A percentile compares a stretch with the other conserved stretches of the same genome.
These are phyloP conservation scores for Neurospora sp. DNA, from an alignment of 2,329 filamentous ascomycete species.

Conservation along the genomic window DNA sequence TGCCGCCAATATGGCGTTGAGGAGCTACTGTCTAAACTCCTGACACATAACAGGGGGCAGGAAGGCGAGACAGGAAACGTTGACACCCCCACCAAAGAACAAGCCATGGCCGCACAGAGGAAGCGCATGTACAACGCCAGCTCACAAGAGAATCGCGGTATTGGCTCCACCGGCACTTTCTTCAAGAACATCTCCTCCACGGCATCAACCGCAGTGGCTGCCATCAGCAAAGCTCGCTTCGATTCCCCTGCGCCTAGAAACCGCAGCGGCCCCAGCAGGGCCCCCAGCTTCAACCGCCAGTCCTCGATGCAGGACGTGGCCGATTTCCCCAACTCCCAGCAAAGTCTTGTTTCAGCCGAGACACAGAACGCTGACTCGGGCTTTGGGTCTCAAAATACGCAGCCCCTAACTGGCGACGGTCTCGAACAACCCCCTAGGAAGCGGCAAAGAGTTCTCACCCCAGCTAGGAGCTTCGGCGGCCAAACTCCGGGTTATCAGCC, in stretches of 20 bases:
- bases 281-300: conserved; percentile 61
- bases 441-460: conserved; percentile 52
- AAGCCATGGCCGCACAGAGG: conserved; percentile 90
- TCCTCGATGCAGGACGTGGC: conserved; percentile 61
- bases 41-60: conserved; percentile 72
- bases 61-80: conserved; percentile 67
- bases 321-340: conserved; percentile 69
- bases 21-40: conserved; percentile 60
- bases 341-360: conserved; percentile 63
- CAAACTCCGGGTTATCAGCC: conserved; percentile 26
- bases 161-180: conserved; percentile 70
- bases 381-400: conserved; percentile 49
- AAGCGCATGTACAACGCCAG: conserved; percentile 82
- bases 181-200: conserved; percentile 96
- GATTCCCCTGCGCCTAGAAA: conserved; percentile 71
- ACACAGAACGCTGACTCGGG: conserved; percentile 57
- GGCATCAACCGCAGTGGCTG: conserved; percentile 84
- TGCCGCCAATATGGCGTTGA: conserved; percentile 74
- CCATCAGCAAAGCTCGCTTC: conserved; percentile 91
- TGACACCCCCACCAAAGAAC: conserved; percentile 95
- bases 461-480: conserved; percentile 47
- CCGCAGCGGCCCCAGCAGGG: conserved; percentile 51
- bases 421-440: conserved; percentile 70
- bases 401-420: conserved; percentile 40
- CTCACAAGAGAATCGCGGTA: conserved; percentile 53